These are phyloP conservation scores for Trichoderma citrinoviride DNA, from an alignment of 2,329 filamentous ascomycete species.

Conservation along the genomic window DNA sequence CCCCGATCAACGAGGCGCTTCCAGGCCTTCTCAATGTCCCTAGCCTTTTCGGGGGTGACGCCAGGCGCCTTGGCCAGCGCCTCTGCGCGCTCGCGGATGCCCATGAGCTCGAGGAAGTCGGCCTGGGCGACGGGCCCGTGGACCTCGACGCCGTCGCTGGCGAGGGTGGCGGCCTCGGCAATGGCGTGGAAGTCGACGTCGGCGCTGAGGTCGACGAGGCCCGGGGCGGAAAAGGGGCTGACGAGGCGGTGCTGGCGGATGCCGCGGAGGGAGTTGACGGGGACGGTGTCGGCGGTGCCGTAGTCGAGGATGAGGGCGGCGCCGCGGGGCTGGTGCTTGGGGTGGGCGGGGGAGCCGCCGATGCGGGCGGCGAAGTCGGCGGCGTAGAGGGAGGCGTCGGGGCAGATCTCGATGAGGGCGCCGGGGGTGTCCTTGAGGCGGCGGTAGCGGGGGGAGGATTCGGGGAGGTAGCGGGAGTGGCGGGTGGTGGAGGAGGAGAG, in stretches of 20 bases:
- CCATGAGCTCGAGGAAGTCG: conserved; percentile 75
- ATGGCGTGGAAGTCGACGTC: conserved; percentile 92
- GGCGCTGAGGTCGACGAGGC: conserved; percentile 81
- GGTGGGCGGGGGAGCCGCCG: conserved; percentile 59
- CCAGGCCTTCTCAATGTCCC: conserved; percentile 70
- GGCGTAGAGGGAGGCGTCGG: conserved; percentile 77
- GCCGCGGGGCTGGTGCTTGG: conserved; percentile 66
- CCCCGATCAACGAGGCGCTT: conserved; percentile 79
- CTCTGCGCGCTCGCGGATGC: conserved; percentile 73
- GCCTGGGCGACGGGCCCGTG: conserved; percentile 89
- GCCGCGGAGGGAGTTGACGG: conserved; percentile 84
- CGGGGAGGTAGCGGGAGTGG: conserved; percentile 80
- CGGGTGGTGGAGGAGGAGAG: conserved; percentile 73
- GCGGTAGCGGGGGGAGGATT: conserved; percentile 75
- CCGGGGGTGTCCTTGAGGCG: conserved; percentile 64
- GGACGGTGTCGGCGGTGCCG: conserved; percentile 73
- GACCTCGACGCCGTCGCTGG: conserved; percentile 79
- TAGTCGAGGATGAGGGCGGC: conserved; percentile 97
- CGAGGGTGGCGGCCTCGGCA: conserved; percentile 74
- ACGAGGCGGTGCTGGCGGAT: conserved; percentile 76
- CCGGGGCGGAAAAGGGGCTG: conserved; percentile 75
- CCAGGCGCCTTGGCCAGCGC: conserved; percentile 55
- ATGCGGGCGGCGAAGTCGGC: conserved; percentile 81
- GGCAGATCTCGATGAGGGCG: conserved; percentile 84
- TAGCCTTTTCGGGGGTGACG: conserved; percentile 46